These are phyloP conservation scores for Aristolochia californica DNA, from an alignment of 164 flowering plant genomes.

Conservation along the genomic window DNA sequence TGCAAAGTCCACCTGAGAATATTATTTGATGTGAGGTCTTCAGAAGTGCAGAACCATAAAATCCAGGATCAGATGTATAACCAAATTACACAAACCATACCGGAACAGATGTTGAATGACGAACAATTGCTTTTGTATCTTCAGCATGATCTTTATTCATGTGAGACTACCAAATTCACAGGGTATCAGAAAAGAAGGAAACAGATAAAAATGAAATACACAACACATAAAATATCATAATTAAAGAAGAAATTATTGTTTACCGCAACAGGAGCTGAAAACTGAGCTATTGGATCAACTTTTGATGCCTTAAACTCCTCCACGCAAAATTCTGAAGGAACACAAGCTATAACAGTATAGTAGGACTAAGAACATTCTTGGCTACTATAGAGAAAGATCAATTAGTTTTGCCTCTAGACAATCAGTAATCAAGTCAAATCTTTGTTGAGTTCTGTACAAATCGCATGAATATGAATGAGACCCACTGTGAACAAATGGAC, in stretches of 20 bases:
- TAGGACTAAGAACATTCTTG: too few species aligned
- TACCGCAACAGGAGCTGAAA: conserved; percentile 80
- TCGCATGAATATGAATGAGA: too few species aligned
- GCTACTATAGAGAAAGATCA: too few species aligned
- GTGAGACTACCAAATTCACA: conserved; percentile 47
- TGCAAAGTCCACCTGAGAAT: conserved; percentile 76
- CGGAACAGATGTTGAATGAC: conserved; percentile 62
- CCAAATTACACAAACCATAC: conserved; percentile 21
- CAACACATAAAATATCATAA: not conserved
- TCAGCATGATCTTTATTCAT: conserved; percentile 94
- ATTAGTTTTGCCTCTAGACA: not conserved
- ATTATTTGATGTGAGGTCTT: not conserved
- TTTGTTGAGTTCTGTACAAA: too few species aligned
- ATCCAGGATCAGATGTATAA: not conserved
- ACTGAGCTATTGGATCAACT: conserved; percentile 88
- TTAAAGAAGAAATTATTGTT: not conserved
- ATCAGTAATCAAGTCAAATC: not conserved
- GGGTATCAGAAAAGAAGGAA: not conserved
- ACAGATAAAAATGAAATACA: not conserved
- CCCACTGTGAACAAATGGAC: too few species aligned
- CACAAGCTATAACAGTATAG: not conserved
- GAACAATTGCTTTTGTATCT: conserved; percentile 80
- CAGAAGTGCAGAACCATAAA: not conserved
- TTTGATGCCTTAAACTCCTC: conserved; percentile 60
- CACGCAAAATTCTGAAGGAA: conserved; percentile 44